Conservation (phyloP, 345 rosid species). For the Stellera chamaejasme region DNA sequence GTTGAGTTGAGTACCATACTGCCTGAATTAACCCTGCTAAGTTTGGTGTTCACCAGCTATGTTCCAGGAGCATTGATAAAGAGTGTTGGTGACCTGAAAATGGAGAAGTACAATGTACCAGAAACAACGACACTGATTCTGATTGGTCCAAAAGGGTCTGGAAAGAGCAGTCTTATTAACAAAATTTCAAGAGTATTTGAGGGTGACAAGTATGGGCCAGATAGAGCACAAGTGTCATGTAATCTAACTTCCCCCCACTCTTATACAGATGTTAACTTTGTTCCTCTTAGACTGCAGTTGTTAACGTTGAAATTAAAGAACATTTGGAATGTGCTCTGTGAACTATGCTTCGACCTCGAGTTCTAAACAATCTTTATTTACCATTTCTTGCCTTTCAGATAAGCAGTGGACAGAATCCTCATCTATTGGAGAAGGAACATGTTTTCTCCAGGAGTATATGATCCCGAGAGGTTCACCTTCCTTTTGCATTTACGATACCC, state of each 20-base stretch:
- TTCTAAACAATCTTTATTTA: no score
- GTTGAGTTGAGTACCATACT: neutral
- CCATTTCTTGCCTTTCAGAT: no score
- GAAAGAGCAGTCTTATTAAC: slow-evolving; percentile 82
- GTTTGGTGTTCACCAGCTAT: slow-evolving; percentile 32
- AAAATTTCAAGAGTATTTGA: slow-evolving; percentile 56
- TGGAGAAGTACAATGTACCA: slow-evolving; percentile 40
- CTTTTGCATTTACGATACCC: slow-evolving; percentile 65
- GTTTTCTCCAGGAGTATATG: slow-evolving; percentile 63
- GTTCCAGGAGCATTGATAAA: slow-evolving; percentile 61
- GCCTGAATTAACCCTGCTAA: neutral
- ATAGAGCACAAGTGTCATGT: slow-evolving; percentile 89
- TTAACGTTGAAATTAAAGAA: neutral
- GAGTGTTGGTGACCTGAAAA: slow-evolving; percentile 22
- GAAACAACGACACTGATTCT: slow-evolving; percentile 46
- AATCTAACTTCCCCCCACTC: slow-evolving; percentile 8
- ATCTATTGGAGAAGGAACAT: slow-evolving; percentile 48
- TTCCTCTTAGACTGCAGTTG: no score
- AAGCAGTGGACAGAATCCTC: slow-evolving; percentile 31
- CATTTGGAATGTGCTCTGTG: no score
- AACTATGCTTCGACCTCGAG: no score
- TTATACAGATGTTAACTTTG: neutral
- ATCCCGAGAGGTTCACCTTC: slow-evolving; percentile 57
- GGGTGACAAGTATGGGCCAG: slow-evolving; percentile 43
- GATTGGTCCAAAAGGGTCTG: slow-evolving; percentile 75